phyloP scores from a whole-genome alignment of 1,284 basidiomycete genomes.

The Tremellales sp. region DNA sequence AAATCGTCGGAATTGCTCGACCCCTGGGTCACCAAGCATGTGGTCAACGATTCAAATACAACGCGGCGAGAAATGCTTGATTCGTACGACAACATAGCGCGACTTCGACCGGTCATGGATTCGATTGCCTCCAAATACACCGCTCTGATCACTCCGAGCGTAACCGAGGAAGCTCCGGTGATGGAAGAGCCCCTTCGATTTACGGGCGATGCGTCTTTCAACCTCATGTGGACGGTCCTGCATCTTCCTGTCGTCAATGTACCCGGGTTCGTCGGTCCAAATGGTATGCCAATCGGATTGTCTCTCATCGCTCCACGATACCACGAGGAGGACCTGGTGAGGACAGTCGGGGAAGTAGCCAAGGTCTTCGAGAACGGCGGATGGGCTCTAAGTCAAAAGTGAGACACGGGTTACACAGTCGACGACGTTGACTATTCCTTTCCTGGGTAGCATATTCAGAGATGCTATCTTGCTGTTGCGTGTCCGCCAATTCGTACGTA shows the following conservation, averaged over 20 bases:
- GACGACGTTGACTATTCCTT: too few species aligned
- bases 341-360: too few species aligned
- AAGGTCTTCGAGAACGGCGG: too few species aligned
- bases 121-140: constrained; percentile 23
- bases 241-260: constrained; percentile 30
- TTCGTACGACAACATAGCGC: constrained; percentile 27
- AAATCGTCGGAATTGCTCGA: constrained; percentile 14
- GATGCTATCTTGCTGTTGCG: too few species aligned
- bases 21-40: constrained; percentile 19
- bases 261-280: constrained; percentile 23
- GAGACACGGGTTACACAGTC: too few species aligned
- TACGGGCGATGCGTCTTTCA: constrained; percentile 30
- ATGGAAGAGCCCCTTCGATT: constrained; percentile 20
- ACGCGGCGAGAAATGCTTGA: too few species aligned
- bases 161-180: constrained; percentile 23
- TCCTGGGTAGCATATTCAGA: too few species aligned
- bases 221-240: constrained; percentile 30
- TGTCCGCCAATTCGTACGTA: too few species aligned
- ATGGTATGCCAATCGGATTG: constrained; percentile 28
- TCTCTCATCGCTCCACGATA: constrained; percentile 24
- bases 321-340: too few species aligned
- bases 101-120: constrained; percentile 24
- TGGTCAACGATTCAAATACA: constrained; percentile 15
- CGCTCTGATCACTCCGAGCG: constrained; percentile 26
- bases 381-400: too few species aligned